These are phyloP conservation scores for Backusella liffmaniae DNA, from an alignment of 192 early-diverging fungal genomes.

Conservation along the genomic window DNA sequence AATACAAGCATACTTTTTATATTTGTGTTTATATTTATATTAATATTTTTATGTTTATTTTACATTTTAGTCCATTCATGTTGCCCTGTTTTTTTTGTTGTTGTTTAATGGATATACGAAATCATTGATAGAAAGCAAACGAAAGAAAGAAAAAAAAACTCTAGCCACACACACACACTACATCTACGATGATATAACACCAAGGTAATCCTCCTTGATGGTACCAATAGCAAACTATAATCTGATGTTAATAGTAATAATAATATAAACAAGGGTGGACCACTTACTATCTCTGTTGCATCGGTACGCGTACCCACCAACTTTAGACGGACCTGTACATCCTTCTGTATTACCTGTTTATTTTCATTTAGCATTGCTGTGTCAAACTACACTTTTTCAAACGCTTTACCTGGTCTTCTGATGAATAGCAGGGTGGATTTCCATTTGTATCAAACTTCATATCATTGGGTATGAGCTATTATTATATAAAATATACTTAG, in stretches of 20 bases:
- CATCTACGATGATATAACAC: conserved; percentile 54
- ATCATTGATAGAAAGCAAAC: too few relatives aligned
- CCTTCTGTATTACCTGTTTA: conserved; percentile 76
- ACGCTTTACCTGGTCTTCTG: conserved; percentile 63
- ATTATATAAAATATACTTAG: too few relatives aligned
- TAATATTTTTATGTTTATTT: too few relatives aligned
- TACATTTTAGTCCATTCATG: too few relatives aligned
- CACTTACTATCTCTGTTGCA: conserved; percentile 88
- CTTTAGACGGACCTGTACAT: conserved; percentile 79
- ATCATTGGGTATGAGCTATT: conserved; percentile 80
- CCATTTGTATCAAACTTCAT: conserved; percentile 89
- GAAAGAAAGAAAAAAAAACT: too few relatives aligned
- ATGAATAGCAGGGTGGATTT: conserved; percentile 79
- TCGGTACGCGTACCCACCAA: conserved; percentile 89
- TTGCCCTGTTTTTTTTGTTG: too few relatives aligned
- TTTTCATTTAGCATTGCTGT: not conserved
- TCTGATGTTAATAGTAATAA: not conserved
- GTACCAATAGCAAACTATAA: conserved; percentile 88
- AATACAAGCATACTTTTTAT: not conserved
- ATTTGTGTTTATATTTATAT: too few relatives aligned
- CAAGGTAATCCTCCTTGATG: conserved; percentile 97
- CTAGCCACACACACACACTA: too few relatives aligned
- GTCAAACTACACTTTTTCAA: not conserved
- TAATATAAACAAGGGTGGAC: not conserved
- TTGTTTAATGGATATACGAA: too few relatives aligned